These are phyloP conservation scores for Ustilago lituana DNA, from an alignment of 1,284 basidiomycete genomes.

Conservation along the genomic window DNA sequence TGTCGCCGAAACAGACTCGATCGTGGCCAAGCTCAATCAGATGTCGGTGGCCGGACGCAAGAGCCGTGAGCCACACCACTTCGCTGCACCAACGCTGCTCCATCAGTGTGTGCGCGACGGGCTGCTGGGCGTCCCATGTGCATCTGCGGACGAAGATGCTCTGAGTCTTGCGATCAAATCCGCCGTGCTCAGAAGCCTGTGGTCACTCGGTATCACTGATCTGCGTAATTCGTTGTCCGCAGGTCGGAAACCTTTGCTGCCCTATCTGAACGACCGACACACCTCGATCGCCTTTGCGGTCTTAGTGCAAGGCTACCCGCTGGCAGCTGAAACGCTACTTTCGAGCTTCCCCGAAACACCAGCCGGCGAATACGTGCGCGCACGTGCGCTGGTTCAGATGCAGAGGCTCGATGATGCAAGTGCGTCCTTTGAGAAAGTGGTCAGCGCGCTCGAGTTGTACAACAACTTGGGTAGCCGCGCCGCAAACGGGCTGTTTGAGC, in stretches of 20 bases:
- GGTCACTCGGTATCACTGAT: slow-evolving; percentile 41
- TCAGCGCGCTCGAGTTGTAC: slow-evolving; percentile 29
- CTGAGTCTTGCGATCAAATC: slow-evolving; percentile 28
- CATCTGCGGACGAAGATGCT: neutral
- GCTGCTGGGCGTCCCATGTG: slow-evolving; percentile 11
- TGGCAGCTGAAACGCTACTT: slow-evolving; percentile 32
- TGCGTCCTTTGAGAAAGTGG: slow-evolving; percentile 36
- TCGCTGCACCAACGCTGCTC: slow-evolving; percentile 37
- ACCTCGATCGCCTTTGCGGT: slow-evolving; percentile 37
- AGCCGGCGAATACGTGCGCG: slow-evolving; percentile 42
- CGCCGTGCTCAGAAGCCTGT: slow-evolving; percentile 28
- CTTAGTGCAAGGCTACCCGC: slow-evolving; percentile 38
- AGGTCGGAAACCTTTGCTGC: slow-evolving; percentile 29
- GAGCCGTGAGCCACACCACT: slow-evolving; percentile 45
- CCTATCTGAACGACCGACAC: slow-evolving; percentile 28
- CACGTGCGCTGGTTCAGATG: slow-evolving; percentile 40
- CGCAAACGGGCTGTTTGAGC: slow-evolving; percentile 29
- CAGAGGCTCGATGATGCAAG: slow-evolving; percentile 42
- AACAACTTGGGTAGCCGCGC: slow-evolving; percentile 4
- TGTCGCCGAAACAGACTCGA: slow-evolving; percentile 30
- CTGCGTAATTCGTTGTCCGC: slow-evolving; percentile 14
- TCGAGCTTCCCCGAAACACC: slow-evolving; percentile 37
- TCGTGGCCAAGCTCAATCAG: slow-evolving; percentile 44
- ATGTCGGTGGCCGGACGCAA: slow-evolving; percentile 46
- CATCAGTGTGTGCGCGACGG: slow-evolving; percentile 42